A percentile compares a stretch with the other conserved stretches of the same genome.
These are phyloP conservation scores for Phylloporus sp. DNA, from an alignment of 1,284 basidiomycete genomes.

Conservation along the genomic window DNA sequence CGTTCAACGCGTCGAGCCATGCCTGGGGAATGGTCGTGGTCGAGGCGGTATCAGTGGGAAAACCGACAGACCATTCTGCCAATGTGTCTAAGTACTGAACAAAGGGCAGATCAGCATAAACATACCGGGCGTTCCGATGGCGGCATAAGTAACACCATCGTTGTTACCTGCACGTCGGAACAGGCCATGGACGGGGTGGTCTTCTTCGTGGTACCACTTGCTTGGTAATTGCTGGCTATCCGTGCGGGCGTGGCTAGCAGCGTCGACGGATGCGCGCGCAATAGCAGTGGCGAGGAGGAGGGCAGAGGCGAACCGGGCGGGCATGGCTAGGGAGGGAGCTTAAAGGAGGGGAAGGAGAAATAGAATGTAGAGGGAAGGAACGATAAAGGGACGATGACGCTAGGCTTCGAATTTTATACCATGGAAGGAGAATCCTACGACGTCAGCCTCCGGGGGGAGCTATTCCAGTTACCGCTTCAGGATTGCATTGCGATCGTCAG, in stretches of 20 bases:
- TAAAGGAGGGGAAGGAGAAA: constrained; percentile 29
- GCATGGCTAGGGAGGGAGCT: constrained; percentile 25
- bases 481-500: constrained; percentile 1
- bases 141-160: constrained; percentile 52
- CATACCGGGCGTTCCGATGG: constrained; percentile 63
- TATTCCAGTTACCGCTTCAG: constrained; percentile 19
- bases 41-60: constrained; percentile 51
- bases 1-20: constrained; percentile 72
- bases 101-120: constrained; percentile 4
- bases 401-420: constrained; percentile 33
- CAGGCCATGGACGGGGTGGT: constrained; percentile 60
- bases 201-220: constrained; percentile 60
- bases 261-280: constrained; percentile 34
- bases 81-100: constrained; percentile 1
- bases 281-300: constrained; percentile 42
- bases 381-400: constrained; percentile 6
- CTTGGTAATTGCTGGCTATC: constrained; percentile 41
- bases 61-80: constrained; percentile 63
- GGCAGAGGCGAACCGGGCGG: constrained; percentile 37
- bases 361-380: constrained; percentile 24
- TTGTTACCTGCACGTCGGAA: constrained; percentile 53
- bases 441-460: constrained; percentile 26
- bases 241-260: constrained; percentile 31
- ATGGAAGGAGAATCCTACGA: constrained; percentile 22
- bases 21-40: constrained; percentile 51